Conservation (phyloP, 192 early-diverging fungal species). For the Linderina pennispora region DNA sequence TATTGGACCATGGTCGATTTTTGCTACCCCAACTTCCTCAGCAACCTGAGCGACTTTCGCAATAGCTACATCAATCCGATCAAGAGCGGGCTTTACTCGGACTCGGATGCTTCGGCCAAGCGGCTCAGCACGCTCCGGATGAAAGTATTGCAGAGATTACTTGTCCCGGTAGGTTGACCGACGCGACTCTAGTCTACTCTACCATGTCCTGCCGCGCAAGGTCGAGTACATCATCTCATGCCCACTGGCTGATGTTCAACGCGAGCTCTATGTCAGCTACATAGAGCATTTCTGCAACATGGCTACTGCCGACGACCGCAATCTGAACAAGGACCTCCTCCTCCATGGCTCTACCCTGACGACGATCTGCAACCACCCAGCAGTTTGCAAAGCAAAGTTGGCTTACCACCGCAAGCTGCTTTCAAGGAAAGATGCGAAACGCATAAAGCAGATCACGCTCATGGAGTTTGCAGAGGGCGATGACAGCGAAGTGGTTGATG, state of each 20-base stretch:
- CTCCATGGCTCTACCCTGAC: conserved; percentile 16
- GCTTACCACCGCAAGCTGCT: too few species aligned
- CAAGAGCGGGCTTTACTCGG: conserved; percentile 50
- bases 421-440: too few species aligned
- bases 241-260: conserved; percentile 53
- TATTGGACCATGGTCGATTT: conserved; percentile 81
- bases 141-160: conserved; percentile 57
- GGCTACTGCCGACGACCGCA: neutral
- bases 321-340: conserved; percentile 5
- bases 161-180: conserved; percentile 59
- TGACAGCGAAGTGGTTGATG: too few species aligned
- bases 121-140: conserved; percentile 22
- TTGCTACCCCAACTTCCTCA: conserved; percentile 57
- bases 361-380: conserved; percentile 64
- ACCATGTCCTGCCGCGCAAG: conserved; percentile 59
- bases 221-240: conserved; percentile 66
- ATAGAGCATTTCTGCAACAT: conserved; percentile 5
- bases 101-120: conserved; percentile 29
- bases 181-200: conserved; percentile 47
- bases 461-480: too few species aligned
- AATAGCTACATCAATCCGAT: conserved; percentile 57
- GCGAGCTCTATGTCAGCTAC: conserved; percentile 49
- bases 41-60: conserved; percentile 50
- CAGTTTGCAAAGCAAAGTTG: conserved; percentile 38
- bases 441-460: too few species aligned